phyloP scores from a whole-genome alignment of 106 monocot species.

The Allium cepa region DNA sequence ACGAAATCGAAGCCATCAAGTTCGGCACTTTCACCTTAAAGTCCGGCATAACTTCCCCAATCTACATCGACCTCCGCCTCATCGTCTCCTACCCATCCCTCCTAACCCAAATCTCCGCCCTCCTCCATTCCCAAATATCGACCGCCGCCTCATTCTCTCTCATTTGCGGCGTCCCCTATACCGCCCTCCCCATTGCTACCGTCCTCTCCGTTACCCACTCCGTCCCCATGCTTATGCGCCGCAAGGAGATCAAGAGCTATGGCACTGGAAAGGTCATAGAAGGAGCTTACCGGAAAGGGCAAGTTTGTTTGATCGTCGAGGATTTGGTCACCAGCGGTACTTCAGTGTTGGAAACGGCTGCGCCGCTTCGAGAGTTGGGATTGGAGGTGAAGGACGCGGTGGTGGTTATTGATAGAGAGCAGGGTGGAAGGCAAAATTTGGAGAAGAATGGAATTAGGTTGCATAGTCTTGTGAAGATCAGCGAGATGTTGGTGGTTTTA shows the following conservation, averaged over 20 bases:
- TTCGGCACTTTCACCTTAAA: conserved; percentile 90
- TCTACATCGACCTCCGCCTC: conserved; percentile 97
- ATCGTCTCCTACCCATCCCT: conserved; percentile 63
- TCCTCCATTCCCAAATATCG: conserved; percentile 30
- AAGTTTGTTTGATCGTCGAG: conserved; percentile 71
- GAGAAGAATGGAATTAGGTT: conserved; percentile 54
- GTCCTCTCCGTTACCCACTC: conserved; percentile 52
- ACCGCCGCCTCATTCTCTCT: conserved; percentile 42
- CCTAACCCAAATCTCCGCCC: conserved; percentile 37
- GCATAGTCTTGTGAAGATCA: conserved; percentile 51
- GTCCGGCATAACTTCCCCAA: conserved; percentile 84
- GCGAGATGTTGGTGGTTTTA: conserved; percentile 59
- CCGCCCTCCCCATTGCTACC: conserved; percentile 91
- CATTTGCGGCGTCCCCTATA: conserved; percentile 96
- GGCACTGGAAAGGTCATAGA: conserved; percentile 75
- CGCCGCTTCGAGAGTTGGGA: conserved; percentile 60
- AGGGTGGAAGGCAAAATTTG: conserved; percentile 88
- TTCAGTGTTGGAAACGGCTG: conserved; percentile 86
- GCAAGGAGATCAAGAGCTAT: conserved; percentile 85
- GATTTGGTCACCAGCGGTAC: conserved; percentile 95
- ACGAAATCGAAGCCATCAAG: conserved; percentile 79
- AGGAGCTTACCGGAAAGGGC: conserved; percentile 50
- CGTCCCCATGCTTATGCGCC: conserved; percentile 93
- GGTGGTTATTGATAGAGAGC: conserved; percentile 84
- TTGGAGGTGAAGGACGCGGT: conserved; percentile 61